Base-by-base conservation (phyloP, 2,329 filamentous ascomycete genomes). In the Sporothrix brunneoviolacea region DNA sequence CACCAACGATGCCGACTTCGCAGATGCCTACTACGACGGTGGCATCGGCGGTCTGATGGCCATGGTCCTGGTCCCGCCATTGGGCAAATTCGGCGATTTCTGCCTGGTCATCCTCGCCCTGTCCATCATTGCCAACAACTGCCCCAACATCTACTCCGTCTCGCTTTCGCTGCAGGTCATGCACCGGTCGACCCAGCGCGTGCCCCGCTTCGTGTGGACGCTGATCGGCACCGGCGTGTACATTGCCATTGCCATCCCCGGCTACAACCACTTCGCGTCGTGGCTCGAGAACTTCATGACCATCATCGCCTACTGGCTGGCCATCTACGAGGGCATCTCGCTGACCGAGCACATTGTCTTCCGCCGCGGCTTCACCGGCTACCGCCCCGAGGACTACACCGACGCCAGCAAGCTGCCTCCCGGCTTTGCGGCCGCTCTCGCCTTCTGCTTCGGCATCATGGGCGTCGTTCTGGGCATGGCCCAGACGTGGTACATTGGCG, bases 401-500 rank as follows among this genome's bases (percentile, higher is more conserved):
- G 70, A 60, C 10, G 64, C 71, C 16, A 66, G 69, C 45, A 66
- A 66, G 10, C 62, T 67, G 21, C 59, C 71, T 1, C 62, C 70
- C 38, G 67, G 66, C 7, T 47, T 66, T 18, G 59, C 64, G n/a
- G 53, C 59, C 21, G 67, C 70, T 52, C 47, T 53, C 3, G 55
- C 58, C 13, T 59, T 59, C 32, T 7, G 16, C 22, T 52, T 55
- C 9, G 63, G 65, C 4, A 70, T 73, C 15, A 74, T 67, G 8
- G 49, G 72, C 3, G 73, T 82, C 4, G 68, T 83, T 6, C 79
- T 81, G 0, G 76, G 74, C 38, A 83, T 84, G 74, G 70, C 71
- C 12, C 77, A 82, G 64, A 74, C 72, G 10, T 83, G 80, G 79
- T 84, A 74, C 59, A 77, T 72, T 18, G 81, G 80, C 0, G 80